These are phyloP conservation scores for Aspergillus novofumigatus DNA, from an alignment of 2,329 filamentous ascomycete genomes.

Conservation along the genomic window DNA sequence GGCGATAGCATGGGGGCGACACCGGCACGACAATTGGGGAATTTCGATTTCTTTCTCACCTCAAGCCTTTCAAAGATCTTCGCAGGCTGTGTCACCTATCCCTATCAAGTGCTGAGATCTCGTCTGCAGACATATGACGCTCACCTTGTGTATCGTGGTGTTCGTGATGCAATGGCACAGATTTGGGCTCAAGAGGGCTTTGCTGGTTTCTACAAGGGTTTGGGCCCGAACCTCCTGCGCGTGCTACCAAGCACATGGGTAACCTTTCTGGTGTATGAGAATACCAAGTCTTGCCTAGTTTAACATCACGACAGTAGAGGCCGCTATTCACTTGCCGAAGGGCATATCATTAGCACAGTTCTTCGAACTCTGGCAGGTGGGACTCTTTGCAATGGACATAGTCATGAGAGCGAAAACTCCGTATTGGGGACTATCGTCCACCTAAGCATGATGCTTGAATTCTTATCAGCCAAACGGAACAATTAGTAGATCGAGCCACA, in stretches of 20 bases:
- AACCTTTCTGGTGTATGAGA: constrained; percentile 96
- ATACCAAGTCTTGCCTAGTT: constrained; percentile 66
- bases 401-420: not conserved
- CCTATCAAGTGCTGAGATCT: constrained; percentile 87
- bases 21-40: constrained; percentile 49
- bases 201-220: constrained; percentile 83
- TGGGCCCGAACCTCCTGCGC: constrained; percentile 82
- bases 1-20: constrained; percentile 25
- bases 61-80: constrained; percentile 80
- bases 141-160: constrained; percentile 66
- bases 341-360: not conserved
- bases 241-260: constrained; percentile 95
- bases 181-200: constrained; percentile 77
- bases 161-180: constrained; percentile 66
- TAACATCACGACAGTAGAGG: constrained; percentile 14
- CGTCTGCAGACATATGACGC: constrained; percentile 87
- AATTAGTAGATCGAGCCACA: not conserved
- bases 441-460: not conserved
- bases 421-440: not conserved
- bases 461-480: not conserved
- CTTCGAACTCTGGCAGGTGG: too few species aligned
- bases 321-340: not conserved
- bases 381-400: not conserved
- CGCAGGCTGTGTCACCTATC: constrained; percentile 86
- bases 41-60: constrained; percentile 73